Conservation (phyloP, 1,284 basidiomycete species). For the Leccinum fuscescens region DNA sequence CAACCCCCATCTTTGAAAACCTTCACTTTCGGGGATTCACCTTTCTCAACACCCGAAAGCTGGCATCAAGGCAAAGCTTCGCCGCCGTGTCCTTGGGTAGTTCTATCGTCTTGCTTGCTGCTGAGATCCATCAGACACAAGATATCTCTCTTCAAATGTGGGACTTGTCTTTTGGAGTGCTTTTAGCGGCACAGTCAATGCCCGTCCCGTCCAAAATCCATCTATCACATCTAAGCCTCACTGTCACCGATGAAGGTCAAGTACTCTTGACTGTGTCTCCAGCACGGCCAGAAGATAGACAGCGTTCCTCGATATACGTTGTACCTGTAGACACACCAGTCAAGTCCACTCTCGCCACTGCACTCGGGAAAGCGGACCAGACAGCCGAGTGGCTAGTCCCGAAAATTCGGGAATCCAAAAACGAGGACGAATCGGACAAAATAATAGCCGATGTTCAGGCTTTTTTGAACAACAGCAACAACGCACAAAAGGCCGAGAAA, state of each 20-base stretch:
- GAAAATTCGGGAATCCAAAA: slow-evolving; percentile 1
- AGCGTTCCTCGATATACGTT: slow-evolving; percentile 53
- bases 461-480: slow-evolving; percentile 30
- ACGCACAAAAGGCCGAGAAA: slow-evolving; percentile 43
- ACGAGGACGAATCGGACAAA: slow-evolving; percentile 36
- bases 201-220: slow-evolving; percentile 50
- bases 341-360: slow-evolving; percentile 58
- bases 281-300: slow-evolving; percentile 22
- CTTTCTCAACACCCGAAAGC: slow-evolving; percentile 17
- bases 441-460: slow-evolving; percentile 40
- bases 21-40: slow-evolving; percentile 39
- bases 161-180: slow-evolving; percentile 70
- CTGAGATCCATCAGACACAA: slow-evolving; percentile 39
- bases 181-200: slow-evolving; percentile 55
- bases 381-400: slow-evolving; percentile 50
- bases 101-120: slow-evolving; percentile 62
- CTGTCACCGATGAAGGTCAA: slow-evolving; percentile 44
- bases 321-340: slow-evolving; percentile 53
- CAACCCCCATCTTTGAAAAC: slow-evolving; percentile 36
- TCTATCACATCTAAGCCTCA: slow-evolving; percentile 29
- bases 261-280: slow-evolving; percentile 56
- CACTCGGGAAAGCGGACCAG: slow-evolving; percentile 51
- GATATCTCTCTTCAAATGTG: slow-evolving; percentile 63
- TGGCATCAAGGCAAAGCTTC: slow-evolving; percentile 27
- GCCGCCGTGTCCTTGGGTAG: slow-evolving; percentile 57